phyloP scores from a whole-genome alignment of 768 basidiomycete genomes.

The Mycena polygramma region DNA sequence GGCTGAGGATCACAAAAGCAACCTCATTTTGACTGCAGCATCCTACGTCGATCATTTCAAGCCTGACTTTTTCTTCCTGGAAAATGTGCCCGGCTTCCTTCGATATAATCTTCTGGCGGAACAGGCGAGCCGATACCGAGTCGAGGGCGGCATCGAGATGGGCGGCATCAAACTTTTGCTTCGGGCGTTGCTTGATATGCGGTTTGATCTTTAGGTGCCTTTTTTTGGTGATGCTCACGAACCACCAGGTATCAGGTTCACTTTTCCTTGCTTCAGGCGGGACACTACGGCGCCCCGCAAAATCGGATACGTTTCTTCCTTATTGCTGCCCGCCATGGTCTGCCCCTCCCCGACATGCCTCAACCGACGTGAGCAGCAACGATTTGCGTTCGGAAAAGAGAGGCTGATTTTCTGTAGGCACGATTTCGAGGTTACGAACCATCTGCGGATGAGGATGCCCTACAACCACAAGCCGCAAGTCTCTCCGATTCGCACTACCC shows the following conservation, averaged over 20 bases:
- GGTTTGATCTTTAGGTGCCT: slow-evolving; percentile 51
- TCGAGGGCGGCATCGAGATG: slow-evolving; percentile 75
- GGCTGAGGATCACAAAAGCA: slow-evolving; percentile 76
- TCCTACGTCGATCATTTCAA: slow-evolving; percentile 63
- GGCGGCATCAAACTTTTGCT: slow-evolving; percentile 81
- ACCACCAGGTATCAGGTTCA: slow-evolving; percentile 65
- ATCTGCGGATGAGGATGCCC: slow-evolving; percentile 65
- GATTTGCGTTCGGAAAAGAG: too few relatives aligned
- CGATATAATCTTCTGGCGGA: slow-evolving; percentile 55
- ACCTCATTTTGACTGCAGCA: slow-evolving; percentile 72
- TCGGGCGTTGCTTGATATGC: slow-evolving; percentile 73
- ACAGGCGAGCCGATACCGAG: slow-evolving; percentile 57
- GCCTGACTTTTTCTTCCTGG: slow-evolving; percentile 60
- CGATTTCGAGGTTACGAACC: slow-evolving; percentile 57
- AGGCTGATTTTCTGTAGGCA: slow-evolving; percentile 45
- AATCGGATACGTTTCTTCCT: slow-evolving; percentile 66
- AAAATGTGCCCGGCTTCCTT: slow-evolving; percentile 69
- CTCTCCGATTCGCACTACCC: slow-evolving; percentile 57
- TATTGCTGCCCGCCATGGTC: slow-evolving; percentile 58
- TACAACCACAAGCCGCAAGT: slow-evolving; percentile 44
- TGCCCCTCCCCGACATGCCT: slow-evolving; percentile 63
- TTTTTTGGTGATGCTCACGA: slow-evolving; percentile 7
- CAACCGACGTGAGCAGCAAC: slow-evolving; percentile 55
- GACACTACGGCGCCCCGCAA: slow-evolving; percentile 70
- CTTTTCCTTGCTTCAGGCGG: slow-evolving; percentile 65